These are phyloP conservation scores for Mucuna pruriens DNA, from an alignment of 306 rosid genomes.

Conservation along the genomic window DNA sequence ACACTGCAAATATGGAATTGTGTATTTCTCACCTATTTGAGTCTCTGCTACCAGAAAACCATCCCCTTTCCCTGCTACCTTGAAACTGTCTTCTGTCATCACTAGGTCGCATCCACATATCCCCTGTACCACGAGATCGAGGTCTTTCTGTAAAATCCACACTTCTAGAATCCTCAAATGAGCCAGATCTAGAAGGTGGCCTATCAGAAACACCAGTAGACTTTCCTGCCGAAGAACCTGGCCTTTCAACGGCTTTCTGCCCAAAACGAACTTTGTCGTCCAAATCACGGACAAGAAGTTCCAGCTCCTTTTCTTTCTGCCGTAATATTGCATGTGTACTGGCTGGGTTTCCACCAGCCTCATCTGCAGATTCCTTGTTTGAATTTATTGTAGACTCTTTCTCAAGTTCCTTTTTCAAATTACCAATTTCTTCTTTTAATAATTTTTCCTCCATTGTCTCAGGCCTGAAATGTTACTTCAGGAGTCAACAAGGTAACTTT, in stretches of 20 bases:
- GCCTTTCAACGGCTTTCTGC: slow-evolving; percentile 86
- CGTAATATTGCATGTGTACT: slow-evolving; percentile 37
- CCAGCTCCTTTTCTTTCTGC: slow-evolving; percentile 76
- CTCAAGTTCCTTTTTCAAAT: slow-evolving; percentile 71
- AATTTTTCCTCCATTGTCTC: slow-evolving; percentile 75
- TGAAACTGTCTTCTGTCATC: slow-evolving; percentile 80
- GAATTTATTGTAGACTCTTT: slow-evolving; percentile 48
- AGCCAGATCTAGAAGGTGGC: slow-evolving; percentile 75
- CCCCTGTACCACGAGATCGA: slow-evolving; percentile 79
- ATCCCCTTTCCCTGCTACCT: slow-evolving; percentile 81
- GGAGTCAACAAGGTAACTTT: slow-evolving; percentile 45
- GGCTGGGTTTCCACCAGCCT: slow-evolving; percentile 53
- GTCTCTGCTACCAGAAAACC: slow-evolving; percentile 76
- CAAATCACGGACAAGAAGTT: slow-evolving; percentile 67
- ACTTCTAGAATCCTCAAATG: slow-evolving; percentile 78
- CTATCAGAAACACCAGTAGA: slow-evolving; percentile 61
- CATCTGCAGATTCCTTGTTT: slow-evolving; percentile 55
- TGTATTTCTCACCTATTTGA: slow-evolving; percentile 63
- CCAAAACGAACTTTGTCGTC: slow-evolving; percentile 95
- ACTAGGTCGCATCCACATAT: slow-evolving; percentile 65
- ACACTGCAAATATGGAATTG: neutral
- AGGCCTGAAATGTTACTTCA: slow-evolving; percentile 59
- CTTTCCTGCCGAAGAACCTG: slow-evolving; percentile 82
- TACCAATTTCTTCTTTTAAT: slow-evolving; percentile 82
- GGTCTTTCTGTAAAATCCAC: slow-evolving; percentile 73